phyloP scores from a whole-genome alignment of 2,329 filamentous ascomycete species.

The Ascochyta fabae region DNA sequence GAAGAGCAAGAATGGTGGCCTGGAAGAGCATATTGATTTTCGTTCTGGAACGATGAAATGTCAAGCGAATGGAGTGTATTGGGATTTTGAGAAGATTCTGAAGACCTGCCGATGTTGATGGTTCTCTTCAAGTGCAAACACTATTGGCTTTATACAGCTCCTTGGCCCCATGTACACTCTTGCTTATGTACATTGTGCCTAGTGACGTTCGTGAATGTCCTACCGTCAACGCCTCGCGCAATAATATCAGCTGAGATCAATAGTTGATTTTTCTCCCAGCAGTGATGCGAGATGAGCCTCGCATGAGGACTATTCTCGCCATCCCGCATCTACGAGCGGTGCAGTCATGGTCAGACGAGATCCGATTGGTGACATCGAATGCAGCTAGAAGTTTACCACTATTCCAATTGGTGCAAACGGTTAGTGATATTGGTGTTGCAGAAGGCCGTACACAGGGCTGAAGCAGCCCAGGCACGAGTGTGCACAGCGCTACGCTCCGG shows the following conservation, averaged over 20 bases:
- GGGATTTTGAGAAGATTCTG: background rate
- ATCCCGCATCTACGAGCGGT: background rate
- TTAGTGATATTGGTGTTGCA: background rate
- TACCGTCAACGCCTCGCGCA: conserved; percentile 1
- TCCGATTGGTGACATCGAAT: background rate
- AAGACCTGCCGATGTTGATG: background rate
- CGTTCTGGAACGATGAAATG: conserved; percentile 1
- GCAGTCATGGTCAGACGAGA: background rate
- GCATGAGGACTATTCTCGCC: background rate
- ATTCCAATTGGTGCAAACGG: background rate
- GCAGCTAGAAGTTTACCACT: background rate
- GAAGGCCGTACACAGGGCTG: background rate
- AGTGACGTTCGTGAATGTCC: conserved; percentile 9
- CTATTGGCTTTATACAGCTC: background rate
- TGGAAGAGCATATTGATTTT: conserved; percentile 28
- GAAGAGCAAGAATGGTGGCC: conserved; percentile 20
- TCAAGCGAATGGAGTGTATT: conserved; percentile 4
- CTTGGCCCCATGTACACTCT: background rate
- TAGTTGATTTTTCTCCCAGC: conserved; percentile 5
- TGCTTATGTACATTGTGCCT: background rate
- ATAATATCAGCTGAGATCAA: conserved; percentile 19
- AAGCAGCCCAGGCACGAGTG: background rate
- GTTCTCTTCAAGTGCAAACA: background rate
- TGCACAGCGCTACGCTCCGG: background rate
- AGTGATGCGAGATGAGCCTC: background rate